Evolutionary conservation across 73 alveolate species (phyloP).

Genomic region (Strombidium stylifer): DNA sequence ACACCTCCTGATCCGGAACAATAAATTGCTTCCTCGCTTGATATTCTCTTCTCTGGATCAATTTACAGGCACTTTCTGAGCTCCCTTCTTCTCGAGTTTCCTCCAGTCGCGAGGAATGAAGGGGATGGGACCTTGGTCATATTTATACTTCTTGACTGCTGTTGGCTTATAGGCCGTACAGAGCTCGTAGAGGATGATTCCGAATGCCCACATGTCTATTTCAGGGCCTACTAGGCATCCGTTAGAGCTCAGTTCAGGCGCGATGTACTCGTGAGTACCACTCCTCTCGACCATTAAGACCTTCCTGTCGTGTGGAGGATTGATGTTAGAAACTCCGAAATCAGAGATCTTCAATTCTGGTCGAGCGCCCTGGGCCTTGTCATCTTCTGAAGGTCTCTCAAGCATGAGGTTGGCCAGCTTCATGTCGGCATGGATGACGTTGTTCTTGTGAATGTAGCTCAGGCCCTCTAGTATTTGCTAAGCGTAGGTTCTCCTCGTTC

Average conservation of each 20-base stretch:
- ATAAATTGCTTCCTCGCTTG: constrained; percentile 39
- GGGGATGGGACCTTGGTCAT: constrained; percentile 63
- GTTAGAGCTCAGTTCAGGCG: constrained; percentile 55
- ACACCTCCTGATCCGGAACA: too few species aligned
- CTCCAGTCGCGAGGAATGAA: constrained; percentile 76
- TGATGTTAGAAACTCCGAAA: constrained; percentile 10
- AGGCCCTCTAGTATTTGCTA: constrained; percentile 57
- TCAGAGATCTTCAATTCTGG: constrained; percentile 23
- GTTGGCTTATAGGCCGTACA: constrained; percentile 81
- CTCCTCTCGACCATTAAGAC: constrained; percentile 55
- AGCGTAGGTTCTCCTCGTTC: constrained; percentile 48
- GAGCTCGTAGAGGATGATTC: constrained; percentile 65
- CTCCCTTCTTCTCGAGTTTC: constrained; percentile 43
- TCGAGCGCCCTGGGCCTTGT: not conserved
- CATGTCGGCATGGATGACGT: constrained; percentile 70
- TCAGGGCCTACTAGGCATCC: constrained; percentile 20
- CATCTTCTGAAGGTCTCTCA: constrained; percentile 29
- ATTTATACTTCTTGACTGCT: constrained; percentile 47
- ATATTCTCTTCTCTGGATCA: constrained; percentile 36
- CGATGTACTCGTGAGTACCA: constrained; percentile 72
- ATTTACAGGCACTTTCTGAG: constrained; percentile 19
- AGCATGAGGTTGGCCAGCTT: constrained; percentile 51
- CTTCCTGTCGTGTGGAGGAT: constrained; percentile 8
- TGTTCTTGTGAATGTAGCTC: constrained; percentile 50
- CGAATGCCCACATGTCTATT: constrained; percentile 80